phyloP scores from a whole-genome alignment of 768 basidiomycete species.

The Termitomyces sp. region DNA sequence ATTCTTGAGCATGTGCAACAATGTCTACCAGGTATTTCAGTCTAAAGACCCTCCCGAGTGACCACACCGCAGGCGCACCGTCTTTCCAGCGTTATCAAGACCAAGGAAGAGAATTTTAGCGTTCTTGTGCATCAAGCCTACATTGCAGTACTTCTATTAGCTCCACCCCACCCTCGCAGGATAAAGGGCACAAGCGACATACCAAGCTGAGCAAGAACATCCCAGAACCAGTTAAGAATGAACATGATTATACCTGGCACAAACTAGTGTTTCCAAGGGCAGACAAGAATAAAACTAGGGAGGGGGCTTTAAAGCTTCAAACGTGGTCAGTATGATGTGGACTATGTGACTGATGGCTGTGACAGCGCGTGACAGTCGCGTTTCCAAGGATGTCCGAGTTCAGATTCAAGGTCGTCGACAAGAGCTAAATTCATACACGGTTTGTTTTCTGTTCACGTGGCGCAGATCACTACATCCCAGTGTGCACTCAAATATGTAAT shows the following conservation, averaged over 20 bases:
- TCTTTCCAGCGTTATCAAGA: constrained; percentile 99
- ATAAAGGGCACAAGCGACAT: constrained; percentile 21
- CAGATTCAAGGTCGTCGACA: too few relatives aligned
- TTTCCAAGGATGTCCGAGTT: background rate
- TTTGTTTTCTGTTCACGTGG: background rate
- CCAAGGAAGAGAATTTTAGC: constrained; percentile 99
- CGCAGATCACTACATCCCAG: background rate
- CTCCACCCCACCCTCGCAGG: background rate
- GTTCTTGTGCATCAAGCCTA: constrained; percentile 94
- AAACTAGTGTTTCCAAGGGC: constrained; percentile 13
- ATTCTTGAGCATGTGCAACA: constrained; percentile 99
- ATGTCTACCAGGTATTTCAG: constrained; percentile 52
- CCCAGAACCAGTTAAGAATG: constrained; percentile 95
- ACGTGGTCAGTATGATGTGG: constrained; percentile 12
- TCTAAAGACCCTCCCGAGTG: background rate
- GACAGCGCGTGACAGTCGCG: constrained; percentile 7
- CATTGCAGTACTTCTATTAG: background rate
- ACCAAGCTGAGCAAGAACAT: constrained; percentile 93
- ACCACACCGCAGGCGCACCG: constrained; percentile 49
- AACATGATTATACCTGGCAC: constrained; percentile 49
- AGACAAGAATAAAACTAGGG: constrained; percentile 6
- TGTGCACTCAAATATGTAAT: too few relatives aligned
- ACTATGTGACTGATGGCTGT: constrained; percentile 10
- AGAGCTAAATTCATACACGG: background rate
- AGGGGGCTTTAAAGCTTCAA: background rate